Base-by-base conservation (phyloP, 2,329 filamentous ascomycete genomes). In the Pyrenophora teres region DNA sequence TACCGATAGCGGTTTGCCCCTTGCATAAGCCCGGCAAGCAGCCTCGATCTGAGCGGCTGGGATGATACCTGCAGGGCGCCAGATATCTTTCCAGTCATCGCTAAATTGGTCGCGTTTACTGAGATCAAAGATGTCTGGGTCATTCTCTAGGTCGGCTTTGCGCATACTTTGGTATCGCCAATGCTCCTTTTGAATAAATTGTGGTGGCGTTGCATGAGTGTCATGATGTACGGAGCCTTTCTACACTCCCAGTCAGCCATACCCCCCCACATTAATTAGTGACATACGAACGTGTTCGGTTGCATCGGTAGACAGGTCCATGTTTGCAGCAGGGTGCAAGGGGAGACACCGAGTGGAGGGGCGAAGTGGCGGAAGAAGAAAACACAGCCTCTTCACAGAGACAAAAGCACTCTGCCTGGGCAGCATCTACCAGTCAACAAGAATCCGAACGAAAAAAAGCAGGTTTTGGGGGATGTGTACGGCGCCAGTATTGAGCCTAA, bases 161-260 rank as follows among this genome's bases (percentile, higher is more conserved):
- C 85, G 80, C 36, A 84, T 79, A 52, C 82, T 87, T 27, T 88
- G 85, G 60, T 87, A 90, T 18, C 62, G 63, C 70, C 70, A 71
- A 40, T 73, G 69, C 52, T 66, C 66, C 53, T 59, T 63, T 35
- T 69, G 65, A 31, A 73, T 69, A 49, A 72, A 72, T 12, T 66
- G 54, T 21, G 70, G 70, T n/a, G 70, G 68, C 5, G 59, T 63
- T 18, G 70, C 70, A 62, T 73, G 69, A 6, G 70, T 73, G 27
- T 73, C 69, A 62, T 70, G 69, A 42, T 70, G 64, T n/a, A 68
- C 58, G 4, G 68, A 68, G 32, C 60, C 58, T 43, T 50, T 63
- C 62, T 66, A 39, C 19, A 44, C 10, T 12, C 6, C 7, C 7
- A 18, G 49, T 71, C 46, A 71, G 63, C 50, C 53, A 48, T 33